These are phyloP conservation scores for Xylariaceae sp. DNA, from an alignment of 2,329 filamentous ascomycete genomes.

Conservation along the genomic window DNA sequence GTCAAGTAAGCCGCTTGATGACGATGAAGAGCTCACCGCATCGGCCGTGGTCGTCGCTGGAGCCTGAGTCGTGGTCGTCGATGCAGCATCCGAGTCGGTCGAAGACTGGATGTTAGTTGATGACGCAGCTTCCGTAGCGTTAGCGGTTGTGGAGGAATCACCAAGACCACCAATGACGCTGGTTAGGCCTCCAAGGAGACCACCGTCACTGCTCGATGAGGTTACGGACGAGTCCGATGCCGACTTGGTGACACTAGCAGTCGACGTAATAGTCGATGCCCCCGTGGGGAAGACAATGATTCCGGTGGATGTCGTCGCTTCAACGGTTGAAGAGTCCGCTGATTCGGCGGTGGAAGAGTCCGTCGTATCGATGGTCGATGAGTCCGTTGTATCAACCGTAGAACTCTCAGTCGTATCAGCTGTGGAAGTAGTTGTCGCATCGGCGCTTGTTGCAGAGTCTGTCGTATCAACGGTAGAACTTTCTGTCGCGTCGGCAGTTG, in stretches of 20 bases:
- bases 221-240: not conserved
- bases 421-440: no score
- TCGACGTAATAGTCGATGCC: slow-evolving; percentile 19
- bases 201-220: slow-evolving; percentile 17
- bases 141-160: slow-evolving; percentile 3
- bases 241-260: not conserved
- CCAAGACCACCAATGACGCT: slow-evolving; percentile 8
- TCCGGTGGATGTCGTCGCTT: slow-evolving; percentile 12
- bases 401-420: no score
- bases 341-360: no score
- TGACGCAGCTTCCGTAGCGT: slow-evolving; percentile 2
- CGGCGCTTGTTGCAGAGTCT: no score
- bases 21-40: not conserved
- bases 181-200: slow-evolving; percentile 19
- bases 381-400: no score
- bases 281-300: slow-evolving; percentile 29
- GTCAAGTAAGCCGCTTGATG: not conserved
- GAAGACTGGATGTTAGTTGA: slow-evolving; percentile 2
- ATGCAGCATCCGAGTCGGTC: not conserved
- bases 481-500: no score
- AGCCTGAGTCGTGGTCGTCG: no score
- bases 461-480: no score
- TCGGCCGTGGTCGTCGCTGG: not conserved
- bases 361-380: no score
- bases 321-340: slow-evolving; percentile 1